These are phyloP conservation scores for Aureobasidium melanogenum DNA, from an alignment of 2,329 filamentous ascomycete species.

Conservation along the genomic window DNA sequence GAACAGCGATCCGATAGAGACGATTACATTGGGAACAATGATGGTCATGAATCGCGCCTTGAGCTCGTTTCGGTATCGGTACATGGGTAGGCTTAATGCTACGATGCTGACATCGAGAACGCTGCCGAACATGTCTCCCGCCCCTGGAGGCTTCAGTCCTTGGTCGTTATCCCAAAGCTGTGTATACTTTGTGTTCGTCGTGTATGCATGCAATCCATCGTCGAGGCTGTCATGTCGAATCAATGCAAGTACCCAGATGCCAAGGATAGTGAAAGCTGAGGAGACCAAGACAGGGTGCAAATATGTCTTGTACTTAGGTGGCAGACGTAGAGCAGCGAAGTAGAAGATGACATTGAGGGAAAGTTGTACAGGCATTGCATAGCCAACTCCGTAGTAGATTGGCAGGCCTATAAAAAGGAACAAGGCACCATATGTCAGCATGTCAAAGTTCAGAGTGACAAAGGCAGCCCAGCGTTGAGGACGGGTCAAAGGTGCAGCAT, in stretches of 20 bases:
- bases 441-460: slow-evolving; percentile 39
- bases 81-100: slow-evolving; percentile 52
- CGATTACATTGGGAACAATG: slow-evolving; percentile 42
- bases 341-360: slow-evolving; percentile 45
- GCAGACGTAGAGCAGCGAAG: slow-evolving; percentile 41
- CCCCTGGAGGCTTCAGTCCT: slow-evolving; percentile 36
- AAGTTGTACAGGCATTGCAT: slow-evolving; percentile 40
- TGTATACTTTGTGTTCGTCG: slow-evolving; percentile 45
- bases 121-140: slow-evolving; percentile 48
- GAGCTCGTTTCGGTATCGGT: slow-evolving; percentile 50
- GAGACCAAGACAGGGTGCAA: slow-evolving; percentile 52
- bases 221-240: slow-evolving; percentile 34
- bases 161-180: slow-evolving; percentile 38
- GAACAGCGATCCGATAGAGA: slow-evolving; percentile 48
- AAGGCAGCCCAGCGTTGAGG: slow-evolving; percentile 43
- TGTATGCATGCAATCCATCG: slow-evolving; percentile 39
- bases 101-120: slow-evolving; percentile 52
- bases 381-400: slow-evolving; percentile 45
- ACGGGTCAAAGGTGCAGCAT: slow-evolving; percentile 36
- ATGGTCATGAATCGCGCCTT: slow-evolving; percentile 41
- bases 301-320: slow-evolving; percentile 41
- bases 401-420: slow-evolving; percentile 47
- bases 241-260: slow-evolving; percentile 46
- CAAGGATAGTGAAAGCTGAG: slow-evolving; percentile 44
- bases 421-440: slow-evolving; percentile 35